These are phyloP conservation scores for Corymbia calophylla DNA, from an alignment of 441 rosid genomes.

Conservation along the genomic window DNA sequence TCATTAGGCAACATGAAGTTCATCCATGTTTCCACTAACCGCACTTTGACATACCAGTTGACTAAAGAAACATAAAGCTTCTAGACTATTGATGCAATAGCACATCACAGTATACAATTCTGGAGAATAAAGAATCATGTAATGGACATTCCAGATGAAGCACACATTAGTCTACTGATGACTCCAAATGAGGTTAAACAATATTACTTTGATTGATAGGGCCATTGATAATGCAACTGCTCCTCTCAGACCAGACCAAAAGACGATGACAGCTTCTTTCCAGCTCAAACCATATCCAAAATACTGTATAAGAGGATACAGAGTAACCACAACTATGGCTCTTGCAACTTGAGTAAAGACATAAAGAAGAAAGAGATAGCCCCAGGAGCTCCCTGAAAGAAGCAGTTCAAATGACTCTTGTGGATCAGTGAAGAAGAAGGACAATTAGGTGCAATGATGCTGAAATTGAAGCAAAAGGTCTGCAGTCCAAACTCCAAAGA, in stretches of 20 bases:
- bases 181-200: background rate
- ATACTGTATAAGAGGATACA: background rate
- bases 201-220: background rate
- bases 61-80: background rate
- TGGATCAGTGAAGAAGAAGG: background rate
- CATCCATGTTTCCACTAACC: background rate
- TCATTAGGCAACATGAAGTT: background rate
- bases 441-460: background rate
- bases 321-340: background rate
- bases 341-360: background rate
- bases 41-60: background rate
- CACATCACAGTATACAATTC: background rate
- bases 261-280: background rate
- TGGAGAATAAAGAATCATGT: background rate
- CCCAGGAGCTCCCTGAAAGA: background rate
- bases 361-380: background rate
- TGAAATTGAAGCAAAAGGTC: background rate
- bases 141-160: background rate
- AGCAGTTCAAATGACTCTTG: background rate
- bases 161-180: background rate
- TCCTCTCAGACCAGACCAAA: background rate
- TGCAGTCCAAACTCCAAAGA: background rate
- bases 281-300: background rate
- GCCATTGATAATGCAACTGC: background rate
- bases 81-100: background rate